Conservation (phyloP, 331 rosid species). For the Pyrus hybrid region DNA sequence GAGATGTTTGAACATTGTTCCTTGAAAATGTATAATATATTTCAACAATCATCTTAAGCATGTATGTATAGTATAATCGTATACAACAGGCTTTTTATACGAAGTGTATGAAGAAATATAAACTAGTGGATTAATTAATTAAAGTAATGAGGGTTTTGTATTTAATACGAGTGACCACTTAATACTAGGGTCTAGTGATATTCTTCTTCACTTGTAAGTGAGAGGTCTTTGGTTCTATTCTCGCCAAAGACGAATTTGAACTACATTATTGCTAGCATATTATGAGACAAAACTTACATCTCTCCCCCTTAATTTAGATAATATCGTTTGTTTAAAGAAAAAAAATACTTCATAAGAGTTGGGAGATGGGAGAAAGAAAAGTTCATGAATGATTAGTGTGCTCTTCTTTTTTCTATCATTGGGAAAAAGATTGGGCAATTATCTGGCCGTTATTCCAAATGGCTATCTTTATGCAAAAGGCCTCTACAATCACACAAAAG, state of each 20-base stretch:
- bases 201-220: rapidly evolving
- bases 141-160: background rate
- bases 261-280: too few species aligned
- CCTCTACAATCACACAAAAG: background rate
- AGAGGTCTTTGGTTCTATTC: too few species aligned
- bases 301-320: too few species aligned
- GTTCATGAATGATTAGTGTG: background rate
- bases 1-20: conserved; percentile 12
- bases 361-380: background rate
- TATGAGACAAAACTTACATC: too few species aligned
- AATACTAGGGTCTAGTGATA: too few species aligned
- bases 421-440: background rate
- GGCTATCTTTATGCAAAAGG: background rate
- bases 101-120: background rate
- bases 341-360: background rate
- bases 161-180: too few species aligned
- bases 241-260: rapidly evolving
- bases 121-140: background rate
- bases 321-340: too few species aligned
- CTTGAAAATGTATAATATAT: background rate
- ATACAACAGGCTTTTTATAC: too few species aligned
- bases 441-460: background rate
- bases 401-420: too few species aligned
- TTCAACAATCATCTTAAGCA: background rate
- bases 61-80: background rate